Evolutionary conservation across 768 basidiomycete species (phyloP).

Genomic region (Lactarius quietus): DNA sequence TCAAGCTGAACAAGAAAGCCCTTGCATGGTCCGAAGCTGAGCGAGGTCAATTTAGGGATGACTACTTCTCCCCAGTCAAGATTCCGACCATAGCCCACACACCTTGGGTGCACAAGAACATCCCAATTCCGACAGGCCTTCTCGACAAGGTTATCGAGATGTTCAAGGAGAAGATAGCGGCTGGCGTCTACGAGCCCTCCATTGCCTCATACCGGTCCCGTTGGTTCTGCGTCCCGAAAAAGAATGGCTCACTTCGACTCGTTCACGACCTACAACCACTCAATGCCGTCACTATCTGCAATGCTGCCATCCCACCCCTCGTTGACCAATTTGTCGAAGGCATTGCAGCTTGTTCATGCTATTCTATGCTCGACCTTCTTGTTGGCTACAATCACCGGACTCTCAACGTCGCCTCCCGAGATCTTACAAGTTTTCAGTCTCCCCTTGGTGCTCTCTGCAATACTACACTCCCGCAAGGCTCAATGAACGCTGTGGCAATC

Average conservation of each 20-base stretch:
- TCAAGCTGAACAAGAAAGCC: too few species aligned
- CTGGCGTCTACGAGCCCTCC: slow-evolving; percentile 31
- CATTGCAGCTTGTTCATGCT: slow-evolving; percentile 29
- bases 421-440: not conserved
- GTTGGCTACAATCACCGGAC: not conserved
- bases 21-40: too few species aligned
- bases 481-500: not conserved
- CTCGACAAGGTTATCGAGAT: not conserved
- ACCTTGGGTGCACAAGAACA: too few species aligned
- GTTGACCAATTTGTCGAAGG: slow-evolving; percentile 24
- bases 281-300: slow-evolving; percentile 27
- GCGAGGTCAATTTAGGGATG: too few species aligned
- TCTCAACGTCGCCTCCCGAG: not conserved
- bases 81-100: not conserved
- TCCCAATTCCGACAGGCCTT: too few species aligned
- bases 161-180: too few species aligned
- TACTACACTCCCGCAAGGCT: not conserved
- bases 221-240: not conserved
- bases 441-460: not conserved
- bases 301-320: slow-evolving; percentile 18
- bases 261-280: slow-evolving; percentile 30
- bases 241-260: slow-evolving; percentile 18
- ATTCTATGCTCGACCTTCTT: not conserved
- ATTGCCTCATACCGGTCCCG: not conserved
- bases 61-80: not conserved